These are phyloP conservation scores for Cryphonectria parasitica DNA, from an alignment of 2,329 filamentous ascomycete species.

Conservation along the genomic window DNA sequence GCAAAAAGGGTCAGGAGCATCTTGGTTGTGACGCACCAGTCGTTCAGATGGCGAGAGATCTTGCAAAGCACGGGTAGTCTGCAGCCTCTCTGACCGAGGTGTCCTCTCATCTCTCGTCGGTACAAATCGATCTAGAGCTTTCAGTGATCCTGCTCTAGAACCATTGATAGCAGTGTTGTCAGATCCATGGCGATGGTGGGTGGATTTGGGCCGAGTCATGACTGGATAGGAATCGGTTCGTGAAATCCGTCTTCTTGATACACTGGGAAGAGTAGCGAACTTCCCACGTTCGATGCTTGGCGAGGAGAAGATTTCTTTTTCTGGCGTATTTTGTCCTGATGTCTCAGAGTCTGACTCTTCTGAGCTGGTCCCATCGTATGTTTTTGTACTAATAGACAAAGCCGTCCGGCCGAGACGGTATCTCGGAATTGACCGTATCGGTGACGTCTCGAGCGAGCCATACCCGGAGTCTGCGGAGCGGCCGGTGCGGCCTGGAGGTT, in stretches of 20 bases:
- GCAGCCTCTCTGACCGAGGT: constrained; percentile 49
- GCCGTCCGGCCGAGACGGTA: constrained; percentile 1
- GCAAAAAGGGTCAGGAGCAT: constrained; percentile 49
- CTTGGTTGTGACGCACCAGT: constrained; percentile 47
- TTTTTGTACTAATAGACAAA: constrained; percentile 14
- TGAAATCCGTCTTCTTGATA: constrained; percentile 18
- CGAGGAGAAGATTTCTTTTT: background rate
- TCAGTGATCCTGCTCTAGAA: constrained; percentile 29
- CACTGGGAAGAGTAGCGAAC: constrained; percentile 20
- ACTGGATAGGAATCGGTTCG: constrained; percentile 24
- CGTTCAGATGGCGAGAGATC: constrained; percentile 50
- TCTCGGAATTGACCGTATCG: background rate
- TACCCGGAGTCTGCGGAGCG: constrained; percentile 30
- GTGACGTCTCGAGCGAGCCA: constrained; percentile 27
- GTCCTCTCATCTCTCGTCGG: constrained; percentile 45
- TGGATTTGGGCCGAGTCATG: background rate
- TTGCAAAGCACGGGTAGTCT: constrained; percentile 47
- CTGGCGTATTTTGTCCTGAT: background rate
- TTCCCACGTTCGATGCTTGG: constrained; percentile 2
- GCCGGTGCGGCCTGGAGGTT: constrained; percentile 11
- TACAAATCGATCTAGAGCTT: constrained; percentile 54
- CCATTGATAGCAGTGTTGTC: constrained; percentile 20
- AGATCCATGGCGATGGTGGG: constrained; percentile 22
- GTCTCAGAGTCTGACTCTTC: constrained; percentile 16
- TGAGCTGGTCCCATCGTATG: constrained; percentile 28